These are phyloP conservation scores for Auricularia auricula-judae DNA, from an alignment of 768 basidiomycete genomes.

Conservation along the genomic window DNA sequence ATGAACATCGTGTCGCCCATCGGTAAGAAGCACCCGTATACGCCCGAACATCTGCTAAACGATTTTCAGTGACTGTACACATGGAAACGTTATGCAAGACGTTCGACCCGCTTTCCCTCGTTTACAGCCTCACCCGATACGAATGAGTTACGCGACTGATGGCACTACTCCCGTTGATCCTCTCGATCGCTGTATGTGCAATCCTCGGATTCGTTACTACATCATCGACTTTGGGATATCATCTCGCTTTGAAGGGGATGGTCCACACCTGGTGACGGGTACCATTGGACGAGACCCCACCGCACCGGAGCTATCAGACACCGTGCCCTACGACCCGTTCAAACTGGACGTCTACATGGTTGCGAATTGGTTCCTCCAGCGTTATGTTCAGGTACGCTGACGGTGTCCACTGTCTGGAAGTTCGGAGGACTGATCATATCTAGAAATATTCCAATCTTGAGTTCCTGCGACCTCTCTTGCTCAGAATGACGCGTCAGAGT, in stretches of 20 bases:
- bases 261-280: not conserved
- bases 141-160: not conserved
- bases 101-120: not conserved
- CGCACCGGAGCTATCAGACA: not conserved
- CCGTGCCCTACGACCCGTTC: not conserved
- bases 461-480: not conserved
- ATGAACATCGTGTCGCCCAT: not conserved
- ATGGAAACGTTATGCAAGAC: not conserved
- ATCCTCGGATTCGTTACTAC: not conserved
- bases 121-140: not conserved
- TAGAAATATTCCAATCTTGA: not conserved
- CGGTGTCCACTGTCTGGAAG: not conserved
- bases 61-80: not conserved
- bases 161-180: not conserved
- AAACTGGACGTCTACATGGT: not conserved
- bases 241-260: not conserved
- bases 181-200: not conserved
- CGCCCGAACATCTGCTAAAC: not conserved
- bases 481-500: not conserved
- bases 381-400: not conserved
- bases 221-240: not conserved
- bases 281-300: not conserved
- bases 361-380: not conserved
- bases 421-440: not conserved
- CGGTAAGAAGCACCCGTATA: not conserved